Percentiles rank a stretch among this genome's conserved stretches.
Evolutionary conservation across 805 yeast species (phyloP).

Genomic region (Isabelozyma heimii): DNA sequence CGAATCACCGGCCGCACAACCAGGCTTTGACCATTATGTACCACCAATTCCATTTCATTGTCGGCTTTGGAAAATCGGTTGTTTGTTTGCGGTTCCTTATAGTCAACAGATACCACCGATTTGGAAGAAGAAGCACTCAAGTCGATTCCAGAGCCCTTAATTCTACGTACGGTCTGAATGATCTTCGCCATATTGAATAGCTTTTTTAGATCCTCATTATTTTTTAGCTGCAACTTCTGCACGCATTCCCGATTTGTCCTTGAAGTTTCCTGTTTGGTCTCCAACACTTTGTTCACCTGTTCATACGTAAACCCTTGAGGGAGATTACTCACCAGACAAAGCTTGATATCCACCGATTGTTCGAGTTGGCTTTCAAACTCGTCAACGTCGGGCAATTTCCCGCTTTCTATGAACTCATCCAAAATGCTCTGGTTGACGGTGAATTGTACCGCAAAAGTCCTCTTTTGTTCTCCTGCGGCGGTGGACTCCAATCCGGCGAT

Average conservation of each 20-base stretch:
- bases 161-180: constrained; percentile 20
- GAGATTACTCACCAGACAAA: constrained; percentile 23
- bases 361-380: constrained; percentile 9
- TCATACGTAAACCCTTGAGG: constrained; percentile 54
- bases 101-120: constrained; percentile 13
- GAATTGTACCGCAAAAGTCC: constrained; percentile 42
- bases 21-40: neutral
- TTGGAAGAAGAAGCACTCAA: constrained; percentile 10
- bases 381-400: constrained; percentile 4
- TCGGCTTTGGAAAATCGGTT: neutral
- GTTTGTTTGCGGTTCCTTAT: neutral
- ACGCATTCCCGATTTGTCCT: neutral
- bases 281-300: constrained; percentile 54
- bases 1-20: constrained; percentile 1
- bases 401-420: constrained; percentile 13
- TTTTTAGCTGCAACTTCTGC: neutral
- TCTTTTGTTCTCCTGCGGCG: constrained; percentile 17
- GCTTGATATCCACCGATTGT: constrained; percentile 16
- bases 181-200: constrained; percentile 24
- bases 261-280: constrained; percentile 12
- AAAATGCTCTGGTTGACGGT: constrained; percentile 14
- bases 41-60: neutral
- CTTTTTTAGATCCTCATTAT: constrained; percentile 13
- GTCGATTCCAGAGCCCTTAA: constrained; percentile 19
- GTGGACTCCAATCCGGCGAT: constrained; percentile 49